Percentiles rank a stretch among this genome's conserved stretches.
Conservation (phyloP, 768 basidiomycete genomes). For the Psilocybe cubensis region DNA sequence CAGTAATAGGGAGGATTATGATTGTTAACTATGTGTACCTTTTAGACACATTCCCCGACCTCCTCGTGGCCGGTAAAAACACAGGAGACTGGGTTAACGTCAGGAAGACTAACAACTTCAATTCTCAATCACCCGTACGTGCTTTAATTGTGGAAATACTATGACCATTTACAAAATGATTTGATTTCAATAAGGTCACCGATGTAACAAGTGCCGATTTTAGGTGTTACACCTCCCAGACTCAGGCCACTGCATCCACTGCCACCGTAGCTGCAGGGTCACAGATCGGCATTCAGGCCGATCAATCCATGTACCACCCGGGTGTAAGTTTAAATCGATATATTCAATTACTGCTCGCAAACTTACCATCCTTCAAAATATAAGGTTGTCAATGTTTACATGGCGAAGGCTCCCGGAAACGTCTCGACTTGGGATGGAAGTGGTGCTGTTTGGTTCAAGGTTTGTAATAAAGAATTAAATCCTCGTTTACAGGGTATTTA, state of each 20-base stretch:
- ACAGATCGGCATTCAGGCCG: constrained; percentile 22
- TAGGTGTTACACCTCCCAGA: constrained; percentile 49
- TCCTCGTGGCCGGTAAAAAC: constrained; percentile 41
- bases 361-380: background rate
- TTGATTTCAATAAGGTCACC: constrained; percentile 43
- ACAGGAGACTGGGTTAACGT: constrained; percentile 45
- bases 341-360: background rate
- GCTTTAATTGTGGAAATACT: background rate
- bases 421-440: constrained; percentile 39
- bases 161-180: background rate
- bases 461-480: constrained; percentile 15
- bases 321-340: constrained; percentile 23
- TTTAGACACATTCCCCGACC: constrained; percentile 48
- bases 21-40: background rate
- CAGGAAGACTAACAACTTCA: constrained; percentile 49
- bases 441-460: constrained; percentile 54
- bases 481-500: too few relatives aligned
- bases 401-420: constrained; percentile 30
- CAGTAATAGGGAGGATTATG: background rate
- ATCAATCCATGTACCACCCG: constrained; percentile 18
- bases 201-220: constrained; percentile 51
- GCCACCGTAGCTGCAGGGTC: constrained; percentile 33
- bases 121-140: constrained; percentile 40
- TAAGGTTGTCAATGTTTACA: constrained; percentile 24
- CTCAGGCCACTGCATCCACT: constrained; percentile 43